Base-by-base conservation (phyloP, 495 filamentous ascomycete genomes). In the Penicillium longicatenatum region DNA sequence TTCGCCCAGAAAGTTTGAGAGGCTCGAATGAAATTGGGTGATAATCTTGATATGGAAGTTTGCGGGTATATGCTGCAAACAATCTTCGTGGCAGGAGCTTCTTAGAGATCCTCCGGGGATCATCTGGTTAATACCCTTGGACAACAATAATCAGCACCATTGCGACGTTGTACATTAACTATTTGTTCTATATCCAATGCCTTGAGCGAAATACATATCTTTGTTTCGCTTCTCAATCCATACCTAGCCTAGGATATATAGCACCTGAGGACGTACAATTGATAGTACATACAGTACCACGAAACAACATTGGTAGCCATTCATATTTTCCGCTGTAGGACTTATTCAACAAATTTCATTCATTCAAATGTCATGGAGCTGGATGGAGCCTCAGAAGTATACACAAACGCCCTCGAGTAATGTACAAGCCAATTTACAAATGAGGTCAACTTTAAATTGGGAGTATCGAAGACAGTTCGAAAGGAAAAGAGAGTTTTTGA, bases 131-230 rank as follows among this genome's bases (percentile, higher is more conserved):
- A 7, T 39, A 39, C 16, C 17, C 16, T 16, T 39, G 3, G 37
- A 16, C 37, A 39, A n/a, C 16, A 39, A 6, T 39, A 3, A 35
- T 4, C 26, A 9, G 8, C 3, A 14, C 12, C 10, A 35, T 35
- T 12, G 12, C 10, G 37, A 3, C 14, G 37, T 59, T 59, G 51
- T 53, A 48, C 30, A 59, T 53, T 50, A 29, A 19, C 52, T 59
- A 50, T 31, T 21, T 21, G 29, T 19, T 19, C 8, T 20, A 55
- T 24, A 30, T 31, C 37, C 43, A 37, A 41, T 11, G 37, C 14
- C 16, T 39, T n/a, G 37, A 39, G 37, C 16, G 37, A 39, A 39
- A 17, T 46, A 22, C 19, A 46, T 35, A 35, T 14, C 31, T 35
- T 35, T 35, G 12, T 35, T 35, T 35, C 29, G 12, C 31, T 35